Evolutionary conservation across 306 rosid genomes (phyloP).

Genomic region (Myrica gale): DNA sequence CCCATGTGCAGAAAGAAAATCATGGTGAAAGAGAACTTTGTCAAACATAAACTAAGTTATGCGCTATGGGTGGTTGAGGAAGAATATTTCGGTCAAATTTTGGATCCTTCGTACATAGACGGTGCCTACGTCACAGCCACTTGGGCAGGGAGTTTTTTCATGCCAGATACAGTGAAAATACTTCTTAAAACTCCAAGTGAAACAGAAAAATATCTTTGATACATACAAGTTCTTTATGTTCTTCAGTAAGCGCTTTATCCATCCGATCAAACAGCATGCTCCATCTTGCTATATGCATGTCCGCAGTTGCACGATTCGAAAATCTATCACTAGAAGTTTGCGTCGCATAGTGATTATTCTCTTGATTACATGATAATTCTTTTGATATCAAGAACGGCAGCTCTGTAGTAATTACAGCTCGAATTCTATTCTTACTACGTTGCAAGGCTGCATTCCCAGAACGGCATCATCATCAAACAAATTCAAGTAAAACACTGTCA

Average conservation of each 20-base stretch:
- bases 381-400: constrained; percentile 73
- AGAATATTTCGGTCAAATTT: constrained; percentile 15
- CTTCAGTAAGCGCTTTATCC: constrained; percentile 85
- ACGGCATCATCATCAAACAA: constrained; percentile 11
- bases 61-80: background rate
- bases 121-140: background rate
- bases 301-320: constrained; percentile 46
- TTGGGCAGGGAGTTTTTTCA: background rate
- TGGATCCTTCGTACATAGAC: background rate
- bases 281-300: constrained; percentile 86
- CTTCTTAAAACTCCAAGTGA: background rate
- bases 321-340: constrained; percentile 32
- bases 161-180: background rate
- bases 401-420: constrained; percentile 72
- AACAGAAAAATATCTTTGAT: background rate
- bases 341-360: constrained; percentile 35
- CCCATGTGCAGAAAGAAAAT: background rate
- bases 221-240: constrained; percentile 93
- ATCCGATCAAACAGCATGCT: constrained; percentile 68
- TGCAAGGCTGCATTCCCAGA: constrained; percentile 61
- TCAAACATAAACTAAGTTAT: background rate
- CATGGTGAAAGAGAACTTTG: background rate
- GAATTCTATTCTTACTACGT: constrained; percentile 82
- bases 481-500: constrained; percentile 16
- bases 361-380: constrained; percentile 62